Percentiles rank a stretch among this genome's conserved stretches.
phyloP scores from a whole-genome alignment of 345 rosid genomes.

The Isatis tinctoria region DNA sequence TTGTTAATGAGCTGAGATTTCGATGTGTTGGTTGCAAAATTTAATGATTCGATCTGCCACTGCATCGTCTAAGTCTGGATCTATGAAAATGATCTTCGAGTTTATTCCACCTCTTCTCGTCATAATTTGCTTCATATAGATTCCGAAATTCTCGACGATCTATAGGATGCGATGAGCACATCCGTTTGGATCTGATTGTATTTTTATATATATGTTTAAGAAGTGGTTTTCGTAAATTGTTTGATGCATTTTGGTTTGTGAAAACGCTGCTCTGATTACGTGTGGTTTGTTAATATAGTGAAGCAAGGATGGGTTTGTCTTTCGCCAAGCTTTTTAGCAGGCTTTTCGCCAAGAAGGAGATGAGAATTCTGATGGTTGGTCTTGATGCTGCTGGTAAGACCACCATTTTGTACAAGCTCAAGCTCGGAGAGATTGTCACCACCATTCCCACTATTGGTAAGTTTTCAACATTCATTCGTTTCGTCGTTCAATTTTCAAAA shows the following conservation, averaged over 20 bases:
- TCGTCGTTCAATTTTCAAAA: not conserved
- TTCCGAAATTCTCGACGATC: not conserved
- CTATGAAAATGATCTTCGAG: not conserved
- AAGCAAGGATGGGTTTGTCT: constrained; percentile 15
- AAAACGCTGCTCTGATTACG: not conserved
- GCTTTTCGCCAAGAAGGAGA: constrained; percentile 44
- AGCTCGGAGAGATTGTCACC: constrained; percentile 70
- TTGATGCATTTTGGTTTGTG: too few species aligned
- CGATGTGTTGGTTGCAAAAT: not conserved
- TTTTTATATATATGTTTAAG: too few species aligned
- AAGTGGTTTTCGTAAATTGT: too few species aligned
- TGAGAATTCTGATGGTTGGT: constrained; percentile 79
- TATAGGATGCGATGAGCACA: not conserved
- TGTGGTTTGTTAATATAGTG: not conserved
- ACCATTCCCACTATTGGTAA: constrained; percentile 76
- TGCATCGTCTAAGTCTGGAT: not conserved
- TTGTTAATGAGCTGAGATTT: not conserved
- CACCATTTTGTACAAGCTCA: constrained; percentile 70
- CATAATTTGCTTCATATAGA: not conserved
- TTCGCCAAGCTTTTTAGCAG: constrained; percentile 15
- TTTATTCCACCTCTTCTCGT: not conserved
- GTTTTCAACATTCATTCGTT: not conserved
- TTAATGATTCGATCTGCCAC: not conserved
- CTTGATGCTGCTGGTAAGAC: constrained; percentile 78
- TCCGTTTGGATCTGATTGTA: not conserved